These are phyloP conservation scores for Yamadazyma buinensis DNA, from an alignment of 1,139 yeast species.

Conservation along the genomic window DNA sequence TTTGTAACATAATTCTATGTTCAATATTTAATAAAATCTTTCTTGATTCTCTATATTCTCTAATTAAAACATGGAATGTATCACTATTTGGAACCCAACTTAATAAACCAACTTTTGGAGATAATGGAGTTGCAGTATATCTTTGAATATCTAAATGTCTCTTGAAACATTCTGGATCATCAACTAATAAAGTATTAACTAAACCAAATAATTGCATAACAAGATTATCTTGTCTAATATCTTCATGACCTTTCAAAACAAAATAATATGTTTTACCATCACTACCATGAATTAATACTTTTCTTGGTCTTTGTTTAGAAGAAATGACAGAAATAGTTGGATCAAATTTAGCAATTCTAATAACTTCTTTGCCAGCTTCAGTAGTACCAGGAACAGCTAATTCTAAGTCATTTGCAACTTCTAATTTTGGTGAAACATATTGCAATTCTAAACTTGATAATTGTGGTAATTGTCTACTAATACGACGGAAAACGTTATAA, in stretches of 20 bases:
- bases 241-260: constrained; percentile 91
- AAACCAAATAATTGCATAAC: constrained; percentile 98
- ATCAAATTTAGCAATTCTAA: constrained; percentile 71
- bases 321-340: constrained; percentile 86
- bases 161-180: constrained; percentile 94
- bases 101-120: constrained; percentile 93
- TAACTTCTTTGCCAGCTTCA: constrained; percentile 75
- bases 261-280: constrained; percentile 90
- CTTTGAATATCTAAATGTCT: constrained; percentile 91
- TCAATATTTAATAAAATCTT: constrained; percentile 88
- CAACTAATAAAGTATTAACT: constrained; percentile 82
- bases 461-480: constrained; percentile 85
- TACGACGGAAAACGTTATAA: constrained; percentile 87
- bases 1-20: constrained; percentile 92
- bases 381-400: constrained; percentile 95
- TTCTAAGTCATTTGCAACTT: constrained; percentile 75
- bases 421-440: constrained; percentile 86
- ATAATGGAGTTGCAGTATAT: constrained; percentile 89
- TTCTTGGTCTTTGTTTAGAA: constrained; percentile 94
- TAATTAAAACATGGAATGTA: constrained; percentile 88
- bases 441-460: constrained; percentile 82
- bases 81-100: constrained; percentile 99
- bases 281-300: constrained; percentile 72
- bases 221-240: constrained; percentile 93
- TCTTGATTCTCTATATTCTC: constrained; percentile 89